Base-by-base conservation (phyloP, 164 flowering plant genomes). In the Liquidambar formosana region DNA sequence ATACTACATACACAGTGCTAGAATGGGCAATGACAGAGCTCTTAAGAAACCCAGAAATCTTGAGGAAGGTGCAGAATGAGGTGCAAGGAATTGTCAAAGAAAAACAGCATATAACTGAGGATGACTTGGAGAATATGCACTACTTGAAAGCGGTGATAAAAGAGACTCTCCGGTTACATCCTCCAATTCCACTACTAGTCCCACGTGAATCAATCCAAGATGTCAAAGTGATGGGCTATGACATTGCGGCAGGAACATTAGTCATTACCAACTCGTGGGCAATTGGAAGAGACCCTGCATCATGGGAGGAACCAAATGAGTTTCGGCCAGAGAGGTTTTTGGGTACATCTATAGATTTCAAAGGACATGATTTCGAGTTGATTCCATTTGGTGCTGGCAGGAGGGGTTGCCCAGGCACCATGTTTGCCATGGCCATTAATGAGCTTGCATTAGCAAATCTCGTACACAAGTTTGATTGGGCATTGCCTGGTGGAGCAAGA, bases 11-110 rank as follows among this genome's bases (percentile, higher is more conserved):
- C 26, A 64, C 73, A 10, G 68, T 48, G 10, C 56, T 76, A 27
- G 80, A 76, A 22, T 79, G 82, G 82, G 63, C 74, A 45, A 76
- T 76, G 80, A 62, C 82, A 61, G 75, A 76, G 66, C 65, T 79
- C 6, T 1, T 79, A 22, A 71, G 65, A 25, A 72, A 80, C 48
- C 74, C 78, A 0, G n/a, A 58, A 8, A 61, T 28, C 13, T 69
- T 75, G 79, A 53, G 60, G 12, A 46, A 70, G 52, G 19, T 64
- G 4, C 77, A 70, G 26, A 23, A 63, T 0, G 81, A 80, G 48
- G 54, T 75, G 0, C 63, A 79, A 23, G 4, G 15, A 14, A 58
- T 69, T 21, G n/a, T 22, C 0, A 59, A 68, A 15, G 61, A 45
- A 26, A 67, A 57, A 51, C 18, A 52, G 4, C 0, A 41, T n/a